These are phyloP conservation scores for Oidium heveae DNA, from an alignment of 2,329 filamentous ascomycete species.

Conservation along the genomic window DNA sequence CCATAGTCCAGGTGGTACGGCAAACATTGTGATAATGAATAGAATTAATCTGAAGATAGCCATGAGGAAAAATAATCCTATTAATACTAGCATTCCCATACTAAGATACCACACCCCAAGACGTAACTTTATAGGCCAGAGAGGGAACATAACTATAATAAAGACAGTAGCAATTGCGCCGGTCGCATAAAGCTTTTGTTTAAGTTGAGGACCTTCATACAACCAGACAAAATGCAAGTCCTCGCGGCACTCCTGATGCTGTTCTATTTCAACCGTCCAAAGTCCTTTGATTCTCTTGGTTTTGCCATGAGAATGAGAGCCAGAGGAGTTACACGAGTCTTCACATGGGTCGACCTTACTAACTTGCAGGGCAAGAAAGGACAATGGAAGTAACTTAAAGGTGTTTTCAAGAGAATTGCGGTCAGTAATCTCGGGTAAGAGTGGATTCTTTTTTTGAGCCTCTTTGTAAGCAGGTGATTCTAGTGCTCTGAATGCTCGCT, in stretches of 20 bases:
- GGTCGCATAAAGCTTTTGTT: slow-evolving; percentile 72
- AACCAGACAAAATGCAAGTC: slow-evolving; percentile 94
- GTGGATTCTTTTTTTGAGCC: slow-evolving; percentile 67
- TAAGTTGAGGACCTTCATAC: slow-evolving; percentile 82
- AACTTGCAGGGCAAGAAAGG: slow-evolving; percentile 78
- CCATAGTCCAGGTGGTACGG: slow-evolving; percentile 72
- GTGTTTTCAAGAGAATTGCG: slow-evolving; percentile 72
- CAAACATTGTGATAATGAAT: slow-evolving; percentile 80
- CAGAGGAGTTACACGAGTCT: slow-evolving; percentile 43
- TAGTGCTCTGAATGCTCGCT: slow-evolving; percentile 77
- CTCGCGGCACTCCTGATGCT: slow-evolving; percentile 71
- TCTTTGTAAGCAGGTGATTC: slow-evolving; percentile 77
- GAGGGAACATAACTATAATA: slow-evolving; percentile 73
- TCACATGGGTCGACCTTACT: slow-evolving; percentile 44
- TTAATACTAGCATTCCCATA: slow-evolving; percentile 72
- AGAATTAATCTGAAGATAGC: slow-evolving; percentile 88
- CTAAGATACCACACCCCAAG: slow-evolving; percentile 93
- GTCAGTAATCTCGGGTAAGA: slow-evolving; percentile 70
- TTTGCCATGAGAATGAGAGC: slow-evolving; percentile 35
- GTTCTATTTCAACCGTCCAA: slow-evolving; percentile 89
- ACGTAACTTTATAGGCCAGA: slow-evolving; percentile 80
- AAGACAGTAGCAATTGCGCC: slow-evolving; percentile 69
- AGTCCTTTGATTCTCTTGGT: slow-evolving; percentile 82
- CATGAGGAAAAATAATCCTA: slow-evolving; percentile 93
- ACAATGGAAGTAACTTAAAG: slow-evolving; percentile 86